Evolutionary conservation across 179 eudicot genomes (phyloP).

Genomic region (Gypsophila paniculata): DNA sequence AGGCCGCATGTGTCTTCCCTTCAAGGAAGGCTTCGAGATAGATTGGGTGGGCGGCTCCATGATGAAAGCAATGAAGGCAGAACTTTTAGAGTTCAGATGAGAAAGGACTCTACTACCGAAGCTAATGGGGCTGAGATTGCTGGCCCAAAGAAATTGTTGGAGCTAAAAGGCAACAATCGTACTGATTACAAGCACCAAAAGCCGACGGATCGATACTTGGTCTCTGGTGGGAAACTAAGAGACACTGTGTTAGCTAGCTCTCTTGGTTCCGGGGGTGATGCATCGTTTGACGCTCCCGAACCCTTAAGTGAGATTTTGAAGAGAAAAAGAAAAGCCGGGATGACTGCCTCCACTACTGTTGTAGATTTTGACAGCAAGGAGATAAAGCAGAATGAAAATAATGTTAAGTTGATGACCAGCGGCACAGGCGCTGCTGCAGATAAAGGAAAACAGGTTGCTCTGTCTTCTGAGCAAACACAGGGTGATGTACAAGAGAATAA

Average conservation of each 20-base stretch:
- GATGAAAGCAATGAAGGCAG: conserved; percentile 47
- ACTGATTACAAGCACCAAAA: conserved; percentile 28
- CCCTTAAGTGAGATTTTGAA: conserved; percentile 87
- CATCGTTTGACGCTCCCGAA: conserved; percentile 82
- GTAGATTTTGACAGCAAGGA: conserved; percentile 14
- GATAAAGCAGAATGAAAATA: conserved; percentile 10
- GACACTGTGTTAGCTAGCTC: conserved; percentile 37
- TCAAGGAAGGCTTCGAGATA: conserved; percentile 58
- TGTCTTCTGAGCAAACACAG: conserved; percentile 21
- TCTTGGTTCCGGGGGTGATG: conserved; percentile 34
- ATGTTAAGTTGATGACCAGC: background rate
- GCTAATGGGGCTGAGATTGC: conserved; percentile 40
- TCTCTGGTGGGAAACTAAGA: conserved; percentile 54
- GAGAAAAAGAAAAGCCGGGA: conserved; percentile 53
- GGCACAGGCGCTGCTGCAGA: background rate
- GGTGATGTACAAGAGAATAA: conserved; percentile 25
- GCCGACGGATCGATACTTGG: background rate
- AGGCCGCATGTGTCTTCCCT: conserved; percentile 38
- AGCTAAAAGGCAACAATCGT: conserved; percentile 47
- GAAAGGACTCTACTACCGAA: conserved; percentile 35
- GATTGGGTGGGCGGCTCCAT: conserved; percentile 47
- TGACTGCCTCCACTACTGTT: conserved; percentile 18
- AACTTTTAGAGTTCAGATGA: conserved; percentile 38
- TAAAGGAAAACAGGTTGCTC: conserved; percentile 13
- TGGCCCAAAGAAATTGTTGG: conserved; percentile 63